Base-by-base conservation (phyloP, 805 yeast genomes). In the Myxozyma mucilagina region DNA sequence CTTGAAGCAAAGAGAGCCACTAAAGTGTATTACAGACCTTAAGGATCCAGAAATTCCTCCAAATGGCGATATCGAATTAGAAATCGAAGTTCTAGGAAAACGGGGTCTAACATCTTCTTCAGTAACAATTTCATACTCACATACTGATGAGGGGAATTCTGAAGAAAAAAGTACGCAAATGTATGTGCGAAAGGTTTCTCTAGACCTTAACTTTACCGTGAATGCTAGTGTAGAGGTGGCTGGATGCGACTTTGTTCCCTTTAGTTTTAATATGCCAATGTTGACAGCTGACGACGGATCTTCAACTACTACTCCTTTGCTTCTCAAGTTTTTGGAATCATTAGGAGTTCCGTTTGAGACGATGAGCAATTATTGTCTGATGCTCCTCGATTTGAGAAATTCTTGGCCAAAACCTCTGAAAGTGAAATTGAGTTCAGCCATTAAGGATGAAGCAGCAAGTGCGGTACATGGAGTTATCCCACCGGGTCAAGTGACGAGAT, bases 341-440 rank as follows among this genome's bases (percentile, higher is more conserved):
- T 18, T 64, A 6, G 61, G 61, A 10, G n/a, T 65, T 13, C 59
- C 54, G 41, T 53, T 68, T 76, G 78, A 41, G 63, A 69, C 44
- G 69, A 79, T 65, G 53, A 75, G 82, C 2, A 84, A 84, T 52
- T 89, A 80, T 71, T 85, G 87, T 64, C 74, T 87, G 50, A 75
- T 88, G 56, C 79, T 90, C 0, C 69, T 93, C 13, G 98, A 94
- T 71, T 74, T 94, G 59, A 81, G 90, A 65, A 93, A 94, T 71
- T 80, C 88, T 1, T 92, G 97, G 94, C 79, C 82, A 6, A 86
- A 85, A 52, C 66, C 73, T 1, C 58, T 78, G 60, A 65, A 66
- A 1, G 74, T 79, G 3, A 68, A 70, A 4, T 24, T 74, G 9
- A 58, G 58, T 10, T 34, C 65, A 3, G 38, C 24, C 2, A 20